Evolutionary conservation across 1,139 yeast species (phyloP).

Genomic region (Yamadazyma buinensis): DNA sequence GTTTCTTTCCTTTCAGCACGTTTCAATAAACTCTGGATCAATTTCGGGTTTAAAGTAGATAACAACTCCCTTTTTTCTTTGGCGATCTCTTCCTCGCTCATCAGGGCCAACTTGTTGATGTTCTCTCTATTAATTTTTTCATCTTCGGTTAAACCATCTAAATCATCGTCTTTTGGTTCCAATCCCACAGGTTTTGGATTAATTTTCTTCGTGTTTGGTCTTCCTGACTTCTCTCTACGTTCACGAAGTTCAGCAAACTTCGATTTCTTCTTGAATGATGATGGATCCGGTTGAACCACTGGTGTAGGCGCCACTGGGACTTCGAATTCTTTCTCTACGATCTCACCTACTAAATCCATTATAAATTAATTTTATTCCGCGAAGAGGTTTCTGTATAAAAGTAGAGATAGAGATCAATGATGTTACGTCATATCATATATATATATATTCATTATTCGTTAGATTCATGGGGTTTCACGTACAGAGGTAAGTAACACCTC

Average conservation of each 20-base stretch:
- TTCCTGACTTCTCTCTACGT: constrained; percentile 13
- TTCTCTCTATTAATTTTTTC: constrained; percentile 79
- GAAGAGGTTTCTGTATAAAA: no score
- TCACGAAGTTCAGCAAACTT: constrained; percentile 8
- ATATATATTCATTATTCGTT: not conserved
- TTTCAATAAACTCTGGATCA: constrained; percentile 53
- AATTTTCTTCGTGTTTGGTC: constrained; percentile 16
- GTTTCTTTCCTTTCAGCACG: constrained; percentile 30
- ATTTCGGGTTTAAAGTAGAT: constrained; percentile 62
- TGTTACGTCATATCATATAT: no score
- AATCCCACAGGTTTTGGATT: not conserved
- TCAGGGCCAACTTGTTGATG: constrained; percentile 52
- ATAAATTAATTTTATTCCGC: constrained; percentile 1
- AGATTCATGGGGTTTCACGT: constrained; percentile 6
- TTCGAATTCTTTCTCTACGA: constrained; percentile 60
- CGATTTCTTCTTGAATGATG: constrained; percentile 35
- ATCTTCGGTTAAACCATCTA: constrained; percentile 36
- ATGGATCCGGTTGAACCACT: constrained; percentile 30
- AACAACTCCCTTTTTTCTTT: constrained; percentile 66
- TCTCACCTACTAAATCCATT: constrained; percentile 75
- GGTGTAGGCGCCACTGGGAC: constrained; percentile 37
- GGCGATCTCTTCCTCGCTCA: constrained; percentile 66
- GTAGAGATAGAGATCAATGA: no score
- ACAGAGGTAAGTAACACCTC: constrained; percentile 22
- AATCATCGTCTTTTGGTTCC: no score